phyloP scores from a whole-genome alignment of 495 filamentous ascomycete species.

The Aspergillus leporis region DNA sequence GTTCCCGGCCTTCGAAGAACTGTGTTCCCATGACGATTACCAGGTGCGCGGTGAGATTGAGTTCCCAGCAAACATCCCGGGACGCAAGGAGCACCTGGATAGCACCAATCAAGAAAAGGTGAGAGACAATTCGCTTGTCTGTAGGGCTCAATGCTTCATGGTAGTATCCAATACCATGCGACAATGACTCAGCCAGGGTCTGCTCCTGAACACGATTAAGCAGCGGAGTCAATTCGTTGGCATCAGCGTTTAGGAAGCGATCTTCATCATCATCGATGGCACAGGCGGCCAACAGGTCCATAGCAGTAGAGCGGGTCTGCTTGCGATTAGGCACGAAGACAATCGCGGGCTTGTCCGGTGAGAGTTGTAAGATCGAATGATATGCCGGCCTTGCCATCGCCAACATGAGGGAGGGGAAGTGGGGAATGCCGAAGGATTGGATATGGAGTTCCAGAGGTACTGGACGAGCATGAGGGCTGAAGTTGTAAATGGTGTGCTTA shows the following conservation, averaged over 20 bases:
- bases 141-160: slow-evolving; percentile 87
- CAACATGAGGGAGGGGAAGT: slow-evolving; percentile 97
- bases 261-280: slow-evolving; percentile 90
- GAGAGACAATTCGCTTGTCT: slow-evolving; percentile 91
- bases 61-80: slow-evolving; percentile 94
- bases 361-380: slow-evolving; percentile 78
- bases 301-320: slow-evolving; percentile 84
- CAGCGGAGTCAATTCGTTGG: slow-evolving; percentile 78
- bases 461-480: slow-evolving; percentile 86
- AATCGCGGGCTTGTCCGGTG: slow-evolving; percentile 83
- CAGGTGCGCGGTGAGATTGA: slow-evolving; percentile 82
- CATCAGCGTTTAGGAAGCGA: slow-evolving; percentile 80
- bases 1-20: slow-evolving; percentile 94
- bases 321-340: slow-evolving; percentile 92
- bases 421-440: slow-evolving; percentile 92
- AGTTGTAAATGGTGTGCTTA: slow-evolving; percentile 98
- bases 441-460: slow-evolving; percentile 92
- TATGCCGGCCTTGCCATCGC: slow-evolving; percentile 97
- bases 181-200: slow-evolving; percentile 85
- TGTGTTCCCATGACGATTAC: slow-evolving; percentile 99
- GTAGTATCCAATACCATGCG: slow-evolving; percentile 95
- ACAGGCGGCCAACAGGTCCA: slow-evolving; percentile 83
- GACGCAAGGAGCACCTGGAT: slow-evolving; percentile 94
- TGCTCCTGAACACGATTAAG: slow-evolving; percentile 80
- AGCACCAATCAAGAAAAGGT: slow-evolving; percentile 86